Conservation (phyloP, 1,284 basidiomycete genomes). For the Gymnopus androsaceus region DNA sequence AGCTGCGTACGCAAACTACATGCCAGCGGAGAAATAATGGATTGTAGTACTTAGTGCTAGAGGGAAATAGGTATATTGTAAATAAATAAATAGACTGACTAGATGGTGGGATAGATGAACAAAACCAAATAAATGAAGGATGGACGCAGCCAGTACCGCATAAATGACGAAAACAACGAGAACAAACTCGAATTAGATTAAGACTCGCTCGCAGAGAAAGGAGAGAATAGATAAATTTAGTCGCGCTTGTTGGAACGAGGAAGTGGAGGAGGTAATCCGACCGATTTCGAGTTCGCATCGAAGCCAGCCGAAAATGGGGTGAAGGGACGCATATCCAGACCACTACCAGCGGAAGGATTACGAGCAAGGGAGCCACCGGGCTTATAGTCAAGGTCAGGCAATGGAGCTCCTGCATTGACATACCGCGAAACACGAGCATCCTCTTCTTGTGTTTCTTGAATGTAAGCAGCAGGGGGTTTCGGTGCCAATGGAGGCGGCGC, state of each 20-base stretch:
- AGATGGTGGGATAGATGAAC: too few relatives aligned
- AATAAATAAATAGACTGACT: conserved; percentile 4
- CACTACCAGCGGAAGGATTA: conserved; percentile 17
- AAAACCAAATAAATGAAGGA: neutral
- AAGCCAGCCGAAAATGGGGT: conserved; percentile 44
- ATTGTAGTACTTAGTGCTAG: neutral
- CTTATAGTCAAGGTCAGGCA: conserved; percentile 19
- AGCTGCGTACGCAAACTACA: too few relatives aligned
- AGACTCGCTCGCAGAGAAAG: neutral
- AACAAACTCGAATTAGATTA: neutral
- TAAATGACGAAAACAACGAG: neutral
- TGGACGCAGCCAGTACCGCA: too few relatives aligned
- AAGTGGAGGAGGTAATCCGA: conserved; percentile 40
- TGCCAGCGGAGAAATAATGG: neutral
- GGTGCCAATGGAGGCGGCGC: conserved; percentile 69
- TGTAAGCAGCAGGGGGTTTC: conserved; percentile 73
- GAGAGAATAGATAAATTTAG: neutral
- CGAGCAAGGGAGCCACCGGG: conserved; percentile 19
- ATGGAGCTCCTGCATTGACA: conserved; percentile 19
- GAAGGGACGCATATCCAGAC: conserved; percentile 42
- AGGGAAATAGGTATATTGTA: conserved; percentile 3
- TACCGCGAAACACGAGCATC: conserved; percentile 49
- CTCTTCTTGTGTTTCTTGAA: conserved; percentile 73
- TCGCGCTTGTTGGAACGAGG: conserved; percentile 25
- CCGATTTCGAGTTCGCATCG: conserved; percentile 24